These are phyloP conservation scores for Eucalyptus leucophloia DNA, from an alignment of 345 rosid genomes.

Conservation along the genomic window DNA sequence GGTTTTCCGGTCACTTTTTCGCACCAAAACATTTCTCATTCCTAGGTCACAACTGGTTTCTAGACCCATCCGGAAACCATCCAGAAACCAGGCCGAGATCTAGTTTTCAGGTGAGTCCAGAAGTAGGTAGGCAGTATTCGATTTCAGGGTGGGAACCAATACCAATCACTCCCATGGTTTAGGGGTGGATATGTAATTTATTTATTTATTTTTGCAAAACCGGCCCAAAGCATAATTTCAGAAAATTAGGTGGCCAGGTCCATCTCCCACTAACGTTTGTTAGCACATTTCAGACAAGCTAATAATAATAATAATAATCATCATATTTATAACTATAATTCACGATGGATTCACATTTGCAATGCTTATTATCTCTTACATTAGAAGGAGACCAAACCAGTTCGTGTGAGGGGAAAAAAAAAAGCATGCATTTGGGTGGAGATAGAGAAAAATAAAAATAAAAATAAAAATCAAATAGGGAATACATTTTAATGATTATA, in stretches of 20 bases:
- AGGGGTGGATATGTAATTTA: neutral
- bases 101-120: neutral
- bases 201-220: neutral
- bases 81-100: neutral
- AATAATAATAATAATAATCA: neutral
- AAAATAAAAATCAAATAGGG: neutral
- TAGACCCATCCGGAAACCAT: neutral
- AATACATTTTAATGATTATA: neutral
- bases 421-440: neutral
- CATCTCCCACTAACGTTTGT: neutral
- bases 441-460: neutral
- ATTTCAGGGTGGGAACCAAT: too few species aligned
- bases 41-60: neutral
- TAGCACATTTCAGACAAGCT: neutral
- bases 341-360: neutral
- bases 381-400: neutral
- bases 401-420: neutral
- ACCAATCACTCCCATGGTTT: neutral
- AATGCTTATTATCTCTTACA: neutral
- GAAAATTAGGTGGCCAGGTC: neutral
- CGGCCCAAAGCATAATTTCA: neutral
- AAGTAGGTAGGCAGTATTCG: neutral
- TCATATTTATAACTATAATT: neutral
- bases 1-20: neutral
- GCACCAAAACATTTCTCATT: neutral